phyloP scores from a whole-genome alignment of 108 stramenopile genomes.

The Pseudonitzschia pungens region DNA sequence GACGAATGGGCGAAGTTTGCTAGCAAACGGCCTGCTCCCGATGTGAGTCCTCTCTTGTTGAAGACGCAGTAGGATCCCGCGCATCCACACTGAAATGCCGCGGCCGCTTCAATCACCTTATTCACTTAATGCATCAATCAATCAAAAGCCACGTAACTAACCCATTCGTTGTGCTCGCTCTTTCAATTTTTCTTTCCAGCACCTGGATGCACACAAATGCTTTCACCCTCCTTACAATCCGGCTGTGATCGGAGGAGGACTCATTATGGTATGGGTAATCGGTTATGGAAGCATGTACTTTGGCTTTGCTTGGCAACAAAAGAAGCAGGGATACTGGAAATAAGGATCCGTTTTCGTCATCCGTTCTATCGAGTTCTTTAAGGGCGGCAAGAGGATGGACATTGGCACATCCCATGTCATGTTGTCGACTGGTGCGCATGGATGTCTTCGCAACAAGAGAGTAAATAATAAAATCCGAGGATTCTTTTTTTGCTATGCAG shows the following conservation, averaged over 20 bases:
- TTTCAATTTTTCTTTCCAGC: slow-evolving; percentile 5
- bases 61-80: too few relatives aligned
- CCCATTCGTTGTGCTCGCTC: not conserved
- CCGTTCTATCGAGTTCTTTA: too few relatives aligned
- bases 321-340: slow-evolving; percentile 90
- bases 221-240: slow-evolving; percentile 57
- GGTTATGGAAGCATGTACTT: slow-evolving; percentile 76
- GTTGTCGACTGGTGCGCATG: too few relatives aligned
- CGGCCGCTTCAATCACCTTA: too few relatives aligned
- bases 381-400: too few relatives aligned
- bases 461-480: not conserved
- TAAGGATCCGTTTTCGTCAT: not conserved
- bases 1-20: slow-evolving; percentile 60
- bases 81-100: too few relatives aligned
- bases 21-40: slow-evolving; percentile 68
- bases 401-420: too few relatives aligned
- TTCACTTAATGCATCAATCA: not conserved
- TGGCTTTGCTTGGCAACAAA: slow-evolving; percentile 75
- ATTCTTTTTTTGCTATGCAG: too few relatives aligned
- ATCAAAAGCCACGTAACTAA: not conserved
- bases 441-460: not conserved
- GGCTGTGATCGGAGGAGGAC: slow-evolving; percentile 23
- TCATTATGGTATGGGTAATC: slow-evolving; percentile 22
- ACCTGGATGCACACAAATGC: slow-evolving; percentile 34
- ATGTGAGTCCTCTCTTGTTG: slow-evolving; percentile 23